A percentile compares a stretch with the other conserved stretches of the same genome.
These are phyloP conservation scores for Helianthus annuus DNA, from an alignment of 129 eudicot genomes.

Conservation along the genomic window DNA sequence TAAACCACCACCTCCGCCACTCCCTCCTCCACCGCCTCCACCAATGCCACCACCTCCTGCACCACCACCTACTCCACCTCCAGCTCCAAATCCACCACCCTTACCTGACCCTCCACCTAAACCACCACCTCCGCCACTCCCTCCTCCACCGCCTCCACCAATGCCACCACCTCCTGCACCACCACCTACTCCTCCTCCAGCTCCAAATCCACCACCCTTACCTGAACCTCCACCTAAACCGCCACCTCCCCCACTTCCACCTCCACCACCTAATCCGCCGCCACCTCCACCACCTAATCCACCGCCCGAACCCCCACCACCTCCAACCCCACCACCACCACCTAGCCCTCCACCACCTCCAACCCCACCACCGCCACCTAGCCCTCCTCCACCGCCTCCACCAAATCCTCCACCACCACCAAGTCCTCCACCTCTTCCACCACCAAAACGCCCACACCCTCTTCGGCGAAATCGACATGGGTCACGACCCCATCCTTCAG, in stretches of 20 bases:
- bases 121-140: slow-evolving; percentile 27
- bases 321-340: slow-evolving; percentile 20
- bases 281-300: slow-evolving; percentile 41
- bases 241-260: slow-evolving; percentile 23
- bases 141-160: slow-evolving; percentile 33
- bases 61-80: slow-evolving; percentile 36
- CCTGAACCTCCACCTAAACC: slow-evolving; percentile 33
- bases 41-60: slow-evolving; percentile 34
- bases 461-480: slow-evolving; percentile 39
- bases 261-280: slow-evolving; percentile 20
- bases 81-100: slow-evolving; percentile 35
- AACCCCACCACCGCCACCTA: slow-evolving; percentile 27
- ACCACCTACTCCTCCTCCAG: slow-evolving; percentile 34
- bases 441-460: slow-evolving; percentile 38
- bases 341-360: slow-evolving; percentile 25
- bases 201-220: slow-evolving; percentile 36
- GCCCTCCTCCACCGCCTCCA: slow-evolving; percentile 31
- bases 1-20: slow-evolving; percentile 32
- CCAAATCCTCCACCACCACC: slow-evolving; percentile 36
- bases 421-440: slow-evolving; percentile 32
- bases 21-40: slow-evolving; percentile 21
- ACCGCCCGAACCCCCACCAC: slow-evolving; percentile 32
- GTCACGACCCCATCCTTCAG: slow-evolving; percentile 33
- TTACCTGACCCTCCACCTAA: slow-evolving; percentile 29
- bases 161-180: slow-evolving; percentile 34